Evolutionary conservation across 1,284 basidiomycete genomes (phyloP), one percentile per base, ranked within the genome.

Genomic region (Coniferiporia sulphurascens): DNA sequence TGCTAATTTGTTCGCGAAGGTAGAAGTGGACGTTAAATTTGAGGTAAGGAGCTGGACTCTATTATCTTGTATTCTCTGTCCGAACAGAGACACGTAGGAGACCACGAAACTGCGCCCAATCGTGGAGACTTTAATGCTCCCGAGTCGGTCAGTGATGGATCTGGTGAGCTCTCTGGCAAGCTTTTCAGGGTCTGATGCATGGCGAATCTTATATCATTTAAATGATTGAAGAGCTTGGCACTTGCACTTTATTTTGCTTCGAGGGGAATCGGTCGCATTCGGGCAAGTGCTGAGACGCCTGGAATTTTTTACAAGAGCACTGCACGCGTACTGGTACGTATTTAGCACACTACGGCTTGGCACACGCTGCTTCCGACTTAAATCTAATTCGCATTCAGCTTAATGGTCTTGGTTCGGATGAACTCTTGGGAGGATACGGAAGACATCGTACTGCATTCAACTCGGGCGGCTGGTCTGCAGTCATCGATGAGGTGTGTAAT

Each of bases 181-280:
- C 15, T 49, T 13, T 13, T 45, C 35, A 9, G 44, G 45, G 19
- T 27, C 5, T 5, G 2, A 27, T 27, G 27, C 27, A 27, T 27
- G 27, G 27, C 27, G 50, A 10, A 52, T 13, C 12, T 58, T 61
- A 48, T 9, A 45, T 9, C 5, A 12, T 2, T 9, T 22, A 17
- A 45, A 48, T 55, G 13, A 52, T 52, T 36, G 15, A 66, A 96
- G 91, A 95, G 92, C 69, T 85, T 99, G 13, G 92, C 91, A 0
- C 80, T 92, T 56, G 95, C 97, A 0, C 76, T 99, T 4, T 98
- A 90, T 72, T 99, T 99, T 69, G 96, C 96, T 3, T 89, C 95
- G 1, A 79, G 87, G 43, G 95, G 91, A 0, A 66, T 74, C 41
- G 95, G 94, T 0, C 72, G 77, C 48, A 65, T 91, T 0, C 74